Evolutionary conservation across 345 rosid genomes (phyloP), one percentile per base, ranked within the genome.

Genomic region (Alliaria petiolata): DNA sequence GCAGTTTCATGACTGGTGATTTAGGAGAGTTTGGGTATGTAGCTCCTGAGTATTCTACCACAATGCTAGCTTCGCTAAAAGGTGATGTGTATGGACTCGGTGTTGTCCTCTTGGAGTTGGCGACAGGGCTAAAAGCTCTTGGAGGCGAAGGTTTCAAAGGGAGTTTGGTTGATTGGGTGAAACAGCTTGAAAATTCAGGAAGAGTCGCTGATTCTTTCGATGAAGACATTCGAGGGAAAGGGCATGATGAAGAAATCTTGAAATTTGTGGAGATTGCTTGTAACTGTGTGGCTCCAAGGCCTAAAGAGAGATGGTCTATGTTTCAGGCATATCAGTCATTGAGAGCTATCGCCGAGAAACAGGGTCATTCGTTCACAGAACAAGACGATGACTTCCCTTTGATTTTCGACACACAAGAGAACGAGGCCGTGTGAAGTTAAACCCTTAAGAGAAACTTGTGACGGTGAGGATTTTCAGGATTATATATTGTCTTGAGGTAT

Each of bases 11-110:
- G 52, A 81, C 80, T 30, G 90, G 93, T 4, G 88, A 82, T 7
- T 49, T 89, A 30, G 92, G 97, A 30, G 98, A 89, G 81, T 79
- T 91, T 10, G 96, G 97, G 10, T 91, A 93, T 44, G 76, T 89
- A 46, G 97, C 92, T 47, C 96, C 98, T 0, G 95, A 90, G 65
- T 89, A 84, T 78, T 72, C 89, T 0, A 83, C 80, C 65, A 90
- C 96, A 8, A 83, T 85, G 95, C 73, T 79, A 52, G 81, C 95
- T 33, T 87, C 98, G 16, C 59, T 83, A 14, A 83, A 86, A 83
- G 92, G 92, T 15, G 98, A 93, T 75, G 97, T 84, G 34, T 93
- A 84, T 52, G 97, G 86, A 35, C 80, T 93, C 7, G 98, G 98
- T 0, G 89, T 93, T 22, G 89, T 90, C 45, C 91, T 93, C 45